phyloP scores from a whole-genome alignment of 768 basidiomycete genomes.

The Boletus vermiculosoides region DNA sequence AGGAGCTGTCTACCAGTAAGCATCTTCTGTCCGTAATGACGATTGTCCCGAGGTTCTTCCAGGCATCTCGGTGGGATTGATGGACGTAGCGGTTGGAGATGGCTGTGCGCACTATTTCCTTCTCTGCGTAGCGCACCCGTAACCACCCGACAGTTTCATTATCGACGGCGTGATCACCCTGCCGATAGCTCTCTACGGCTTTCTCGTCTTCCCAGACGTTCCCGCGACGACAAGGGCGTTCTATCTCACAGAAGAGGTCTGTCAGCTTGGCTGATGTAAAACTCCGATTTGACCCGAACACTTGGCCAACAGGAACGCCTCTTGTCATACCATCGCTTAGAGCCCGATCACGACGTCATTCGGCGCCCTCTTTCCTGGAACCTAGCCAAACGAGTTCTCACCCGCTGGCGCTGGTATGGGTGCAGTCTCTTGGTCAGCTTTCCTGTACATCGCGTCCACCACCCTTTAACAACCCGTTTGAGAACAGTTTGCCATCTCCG shows the following conservation, averaged over 20 bases:
- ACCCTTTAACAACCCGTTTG: neutral
- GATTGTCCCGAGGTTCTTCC: neutral
- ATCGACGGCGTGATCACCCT: conserved; percentile 71
- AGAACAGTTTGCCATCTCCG: conserved; percentile 60
- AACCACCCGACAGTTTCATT: conserved; percentile 46
- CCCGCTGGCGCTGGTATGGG: conserved; percentile 67
- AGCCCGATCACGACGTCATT: conserved; percentile 38
- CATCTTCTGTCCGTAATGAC: neutral
- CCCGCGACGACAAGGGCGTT: conserved; percentile 63
- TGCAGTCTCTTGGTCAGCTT: conserved; percentile 57
- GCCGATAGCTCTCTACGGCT: conserved; percentile 70
- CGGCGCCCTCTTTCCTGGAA: conserved; percentile 47
- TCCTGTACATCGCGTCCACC: neutral
- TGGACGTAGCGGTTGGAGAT: conserved; percentile 65
- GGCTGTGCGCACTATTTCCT: conserved; percentile 43
- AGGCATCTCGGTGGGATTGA: conserved; percentile 50
- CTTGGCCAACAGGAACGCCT: conserved; percentile 46
- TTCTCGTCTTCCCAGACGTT: conserved; percentile 69
- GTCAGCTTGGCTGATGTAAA: conserved; percentile 9
- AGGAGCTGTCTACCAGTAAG: conserved; percentile 59
- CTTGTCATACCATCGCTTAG: conserved; percentile 50
- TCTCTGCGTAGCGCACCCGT: neutral
- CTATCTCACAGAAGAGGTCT: conserved; percentile 59
- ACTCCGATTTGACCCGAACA: neutral
- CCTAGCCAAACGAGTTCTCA: conserved; percentile 47